phyloP scores from a whole-genome alignment of 2,329 filamentous ascomycete species.

The Didymella glomerata region DNA sequence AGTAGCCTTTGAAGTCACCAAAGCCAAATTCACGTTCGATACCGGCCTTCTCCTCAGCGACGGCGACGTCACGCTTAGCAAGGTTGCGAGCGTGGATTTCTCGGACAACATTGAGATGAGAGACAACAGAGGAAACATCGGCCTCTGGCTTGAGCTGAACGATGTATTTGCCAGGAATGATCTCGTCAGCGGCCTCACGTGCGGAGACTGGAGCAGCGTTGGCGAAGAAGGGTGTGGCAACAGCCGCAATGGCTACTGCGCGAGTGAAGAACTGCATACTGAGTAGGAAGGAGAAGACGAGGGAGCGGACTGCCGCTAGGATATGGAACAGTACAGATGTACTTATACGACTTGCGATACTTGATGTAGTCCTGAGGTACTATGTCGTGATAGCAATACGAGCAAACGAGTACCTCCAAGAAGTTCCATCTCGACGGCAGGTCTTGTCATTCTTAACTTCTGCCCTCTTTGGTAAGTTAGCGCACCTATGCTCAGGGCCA shows the following conservation, averaged over 20 bases:
- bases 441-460: constrained; percentile 34
- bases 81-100: constrained; percentile 44
- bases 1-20: constrained; percentile 45
- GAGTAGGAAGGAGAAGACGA: background rate
- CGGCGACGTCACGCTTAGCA: constrained; percentile 27
- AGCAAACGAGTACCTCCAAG: constrained; percentile 9
- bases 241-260: constrained; percentile 34
- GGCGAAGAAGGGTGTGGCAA: constrained; percentile 34
- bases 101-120: constrained; percentile 39
- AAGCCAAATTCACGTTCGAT: constrained; percentile 43
- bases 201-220: constrained; percentile 32
- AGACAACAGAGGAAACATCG: constrained; percentile 35
- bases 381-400: constrained; percentile 1
- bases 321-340: background rate
- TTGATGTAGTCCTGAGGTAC: background rate
- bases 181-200: constrained; percentile 41
- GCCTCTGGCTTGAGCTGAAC: constrained; percentile 52
- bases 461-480: constrained; percentile 21
- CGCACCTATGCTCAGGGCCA: constrained; percentile 1
- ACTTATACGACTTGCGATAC: constrained; percentile 20
- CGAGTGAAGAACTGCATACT: constrained; percentile 43
- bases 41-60: constrained; percentile 23
- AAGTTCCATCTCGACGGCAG: constrained; percentile 19
- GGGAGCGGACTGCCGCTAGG: background rate
- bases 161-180: constrained; percentile 52